phyloP scores from a whole-genome alignment of 2,329 filamentous ascomycete genomes.

The Rhynchosporium agropyri region DNA sequence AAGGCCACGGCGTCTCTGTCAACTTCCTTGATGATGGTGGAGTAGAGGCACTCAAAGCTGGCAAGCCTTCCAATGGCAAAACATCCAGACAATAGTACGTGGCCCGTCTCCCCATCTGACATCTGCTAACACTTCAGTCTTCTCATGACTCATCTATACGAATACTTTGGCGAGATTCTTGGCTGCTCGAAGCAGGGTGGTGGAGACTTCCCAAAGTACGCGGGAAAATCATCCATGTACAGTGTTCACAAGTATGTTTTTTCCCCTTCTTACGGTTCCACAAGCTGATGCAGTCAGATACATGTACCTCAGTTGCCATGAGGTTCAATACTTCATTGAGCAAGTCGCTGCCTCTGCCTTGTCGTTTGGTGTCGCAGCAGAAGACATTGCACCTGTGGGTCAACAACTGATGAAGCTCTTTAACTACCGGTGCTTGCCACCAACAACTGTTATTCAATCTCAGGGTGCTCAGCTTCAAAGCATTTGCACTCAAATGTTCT shows the following conservation, averaged over 20 bases:
- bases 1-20: slow-evolving; percentile 49
- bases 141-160: slow-evolving; percentile 63
- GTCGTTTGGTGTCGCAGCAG: slow-evolving; percentile 60
- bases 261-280: not conserved
- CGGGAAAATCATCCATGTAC: slow-evolving; percentile 51
- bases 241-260: slow-evolving; percentile 52
- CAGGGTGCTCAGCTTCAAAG: slow-evolving; percentile 54
- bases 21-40: slow-evolving; percentile 66
- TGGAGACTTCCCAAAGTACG: slow-evolving; percentile 54
- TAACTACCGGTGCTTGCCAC: slow-evolving; percentile 53
- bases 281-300: slow-evolving; percentile 43
- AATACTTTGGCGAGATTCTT: slow-evolving; percentile 62
- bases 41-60: slow-evolving; percentile 56
- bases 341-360: slow-evolving; percentile 59
- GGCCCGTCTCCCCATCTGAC: not conserved
- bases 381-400: slow-evolving; percentile 54
- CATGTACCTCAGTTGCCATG: slow-evolving; percentile 56
- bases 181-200: slow-evolving; percentile 56
- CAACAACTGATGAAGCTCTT: slow-evolving; percentile 54
- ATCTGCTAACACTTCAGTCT: slow-evolving; percentile 38
- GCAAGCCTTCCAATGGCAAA: slow-evolving; percentile 54
- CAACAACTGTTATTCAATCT: slow-evolving; percentile 49
- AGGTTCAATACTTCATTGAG: slow-evolving; percentile 61
- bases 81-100: slow-evolving; percentile 58
- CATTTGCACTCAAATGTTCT: slow-evolving; percentile 57